phyloP scores from a whole-genome alignment of 768 basidiomycete genomes.

The Russula sp. region DNA sequence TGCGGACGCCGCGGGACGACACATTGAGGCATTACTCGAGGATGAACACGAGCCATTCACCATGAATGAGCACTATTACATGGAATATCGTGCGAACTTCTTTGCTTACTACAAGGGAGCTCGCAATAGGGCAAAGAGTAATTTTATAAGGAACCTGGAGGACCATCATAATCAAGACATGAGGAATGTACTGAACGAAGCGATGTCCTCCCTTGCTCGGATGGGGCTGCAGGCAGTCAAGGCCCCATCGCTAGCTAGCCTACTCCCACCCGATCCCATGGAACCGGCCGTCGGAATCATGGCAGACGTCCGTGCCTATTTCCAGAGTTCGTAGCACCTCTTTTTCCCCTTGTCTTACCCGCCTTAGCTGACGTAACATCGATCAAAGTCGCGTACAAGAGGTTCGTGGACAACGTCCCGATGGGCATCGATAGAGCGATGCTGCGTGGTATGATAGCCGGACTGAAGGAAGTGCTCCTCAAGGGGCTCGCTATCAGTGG shows the following conservation, averaged over 20 bases:
- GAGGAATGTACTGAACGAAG: conserved; percentile 15
- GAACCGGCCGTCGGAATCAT: conserved; percentile 56
- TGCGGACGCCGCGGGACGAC: background rate
- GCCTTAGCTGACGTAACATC: background rate
- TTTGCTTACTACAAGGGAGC: conserved; percentile 41
- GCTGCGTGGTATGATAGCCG: conserved; percentile 40
- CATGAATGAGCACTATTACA: conserved; percentile 25
- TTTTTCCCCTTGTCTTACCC: background rate
- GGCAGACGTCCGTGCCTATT: conserved; percentile 67
- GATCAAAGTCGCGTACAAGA: conserved; percentile 47
- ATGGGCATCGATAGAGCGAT: conserved; percentile 51
- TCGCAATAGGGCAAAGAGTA: conserved; percentile 10
- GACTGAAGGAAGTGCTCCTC: conserved; percentile 40
- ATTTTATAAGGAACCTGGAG: background rate
- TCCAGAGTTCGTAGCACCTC: conserved; percentile 47
- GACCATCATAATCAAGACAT: background rate
- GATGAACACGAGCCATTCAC: conserved; percentile 24
- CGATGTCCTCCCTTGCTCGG: conserved; percentile 34
- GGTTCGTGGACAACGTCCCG: conserved; percentile 52
- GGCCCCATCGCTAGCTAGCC: conserved; percentile 39
- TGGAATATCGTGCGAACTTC: conserved; percentile 41
- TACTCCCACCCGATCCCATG: conserved; percentile 47
- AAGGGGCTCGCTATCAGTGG: conserved; percentile 45
- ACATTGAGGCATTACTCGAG: conserved; percentile 14
- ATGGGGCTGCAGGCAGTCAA: conserved; percentile 37